Base-by-base conservation (phyloP, 2,329 filamentous ascomycete species). In the Cylindrodendrum hubeiense region DNA sequence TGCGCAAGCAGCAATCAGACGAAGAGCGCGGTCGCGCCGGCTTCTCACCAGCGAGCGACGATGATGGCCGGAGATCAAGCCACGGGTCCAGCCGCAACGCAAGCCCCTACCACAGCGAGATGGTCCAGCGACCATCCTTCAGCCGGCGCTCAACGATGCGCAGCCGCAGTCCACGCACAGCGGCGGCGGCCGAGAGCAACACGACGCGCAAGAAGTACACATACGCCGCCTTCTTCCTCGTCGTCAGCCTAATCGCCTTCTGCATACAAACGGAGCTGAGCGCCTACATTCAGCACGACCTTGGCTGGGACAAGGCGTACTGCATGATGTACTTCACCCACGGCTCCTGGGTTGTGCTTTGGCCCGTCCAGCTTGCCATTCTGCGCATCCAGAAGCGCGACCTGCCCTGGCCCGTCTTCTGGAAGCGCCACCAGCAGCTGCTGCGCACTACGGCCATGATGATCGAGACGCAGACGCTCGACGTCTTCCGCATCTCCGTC, bases 251-350 rank as follows among this genome's bases (percentile, higher is more conserved):
- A 75, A 83, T 97, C 64, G 92, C 93, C 76, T 99, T 99, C 78
- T 93, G 94, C 51, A 85, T 97, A 6, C 96, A 99, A 86, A 98
- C 96, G 4, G 95, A 98, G 84, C 94, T 97, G 58, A 95, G 95
- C 12, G 91, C 97, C 10, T 95, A 98, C 81, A 96, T 99, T 66
- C 95, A 98, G 82, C 91, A 95, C 78, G 90, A 96, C 65, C 82
- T 98, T 68, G 90, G 92, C 68, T 99, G 96, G 96, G 89, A 97
- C 82, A 99, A 99, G 84, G 93, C 96, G n/a, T 99, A 98, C 83
- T 97, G 94, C 85, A 99, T 99, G 96, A 89, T 99, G 86, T 98
- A 97, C 81, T 86, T 99, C 70, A 99, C 96, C 12, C 96, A 99
- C 82, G 93, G 95, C 60, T 97, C 94, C 2, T 99, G 96, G 96